Base-by-base conservation (phyloP, 306 rosid species). In the Quercus berberidifolia region DNA sequence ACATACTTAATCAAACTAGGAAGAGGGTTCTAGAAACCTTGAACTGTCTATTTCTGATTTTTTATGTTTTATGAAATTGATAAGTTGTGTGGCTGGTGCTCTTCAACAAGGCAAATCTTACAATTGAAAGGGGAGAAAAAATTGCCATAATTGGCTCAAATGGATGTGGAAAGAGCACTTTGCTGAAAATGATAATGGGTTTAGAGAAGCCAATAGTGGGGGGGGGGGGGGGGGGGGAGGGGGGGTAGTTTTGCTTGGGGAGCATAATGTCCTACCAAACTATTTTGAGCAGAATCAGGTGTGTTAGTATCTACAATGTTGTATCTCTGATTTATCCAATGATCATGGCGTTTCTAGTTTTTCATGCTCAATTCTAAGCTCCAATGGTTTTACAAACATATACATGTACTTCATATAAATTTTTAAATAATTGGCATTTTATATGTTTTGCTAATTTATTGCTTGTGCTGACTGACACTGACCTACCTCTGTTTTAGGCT, bases 231-330 rank as follows among this genome's bases (percentile, higher is more conserved):
- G 35, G 77, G 88, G 21, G 99, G 99, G 69, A 35, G 77, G 88
- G 21, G 99, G 99, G 69, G 99, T 89, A 85, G 88, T 92, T 75
- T 76, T 87, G 78, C 89, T 91, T 80, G 98, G 98, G 77, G 99
- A 92, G 97, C 99, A 95, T 77, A 90, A 91, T 72, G 94, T 92
- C 74, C 86, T 95, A 15, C 97, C 99, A 1, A 95, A 95, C 89
- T 95, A 95, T 89, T 95, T 95, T 83, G 99, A 92, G 85, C 99
- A 95, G 86, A 95, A 95, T 87, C 99, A 95, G 98, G 99, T 91
- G 43, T 26, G 82, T 57, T 73, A 23, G 76, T 56, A 51, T 55
- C 38, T 62, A 71, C 31, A n/a, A 55, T 78, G 31, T 76, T 80
- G 30, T 5, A 62, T 84, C 55, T 74, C 38, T 54, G 51, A 33